A percentile compares a stretch with the other conserved stretches of the same genome.
Conservation (phyloP, 768 basidiomycete genomes). For the Boletus eberwhitei region DNA sequence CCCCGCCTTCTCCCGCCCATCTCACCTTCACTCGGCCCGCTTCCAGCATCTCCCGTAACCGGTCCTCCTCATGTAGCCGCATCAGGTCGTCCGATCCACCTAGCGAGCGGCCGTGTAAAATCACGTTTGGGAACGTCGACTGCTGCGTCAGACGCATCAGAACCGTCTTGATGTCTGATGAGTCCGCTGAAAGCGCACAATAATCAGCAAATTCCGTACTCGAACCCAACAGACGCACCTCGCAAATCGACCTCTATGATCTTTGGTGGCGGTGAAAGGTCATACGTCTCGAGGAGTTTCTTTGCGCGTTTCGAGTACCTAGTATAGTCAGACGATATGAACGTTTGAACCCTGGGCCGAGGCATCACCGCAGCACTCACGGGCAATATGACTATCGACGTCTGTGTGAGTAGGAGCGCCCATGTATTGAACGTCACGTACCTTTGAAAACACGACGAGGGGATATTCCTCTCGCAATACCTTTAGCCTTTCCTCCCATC, state of each 20-base stretch:
- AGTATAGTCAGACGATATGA: neutral
- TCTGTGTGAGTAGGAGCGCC: neutral
- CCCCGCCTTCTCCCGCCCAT: conserved; percentile 10
- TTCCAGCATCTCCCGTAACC: conserved; percentile 45
- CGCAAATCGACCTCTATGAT: conserved; percentile 76
- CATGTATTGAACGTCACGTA: conserved; percentile 24
- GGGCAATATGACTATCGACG: conserved; percentile 65
- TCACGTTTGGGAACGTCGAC: conserved; percentile 72
- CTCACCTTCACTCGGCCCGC: conserved; percentile 43
- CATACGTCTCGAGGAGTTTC: conserved; percentile 55
- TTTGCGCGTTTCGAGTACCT: conserved; percentile 33
- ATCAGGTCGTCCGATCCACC: conserved; percentile 65
- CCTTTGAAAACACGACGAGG: conserved; percentile 81
- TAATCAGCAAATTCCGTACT: neutral
- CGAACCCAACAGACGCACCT: conserved; percentile 35
- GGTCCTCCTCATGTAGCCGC: conserved; percentile 41
- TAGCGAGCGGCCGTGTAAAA: conserved; percentile 59
- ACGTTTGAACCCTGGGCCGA: too few relatives aligned
- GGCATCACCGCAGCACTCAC: conserved; percentile 39
- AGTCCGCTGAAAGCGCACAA: conserved; percentile 46
- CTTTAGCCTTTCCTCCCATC: conserved; percentile 33
- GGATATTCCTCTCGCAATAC: conserved; percentile 51
- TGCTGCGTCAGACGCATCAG: conserved; percentile 63
- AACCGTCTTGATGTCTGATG: conserved; percentile 58
- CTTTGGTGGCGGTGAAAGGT: conserved; percentile 60